Conservation (phyloP, 169 alveolate genomes). For the Eimeria acervulina region DNA sequence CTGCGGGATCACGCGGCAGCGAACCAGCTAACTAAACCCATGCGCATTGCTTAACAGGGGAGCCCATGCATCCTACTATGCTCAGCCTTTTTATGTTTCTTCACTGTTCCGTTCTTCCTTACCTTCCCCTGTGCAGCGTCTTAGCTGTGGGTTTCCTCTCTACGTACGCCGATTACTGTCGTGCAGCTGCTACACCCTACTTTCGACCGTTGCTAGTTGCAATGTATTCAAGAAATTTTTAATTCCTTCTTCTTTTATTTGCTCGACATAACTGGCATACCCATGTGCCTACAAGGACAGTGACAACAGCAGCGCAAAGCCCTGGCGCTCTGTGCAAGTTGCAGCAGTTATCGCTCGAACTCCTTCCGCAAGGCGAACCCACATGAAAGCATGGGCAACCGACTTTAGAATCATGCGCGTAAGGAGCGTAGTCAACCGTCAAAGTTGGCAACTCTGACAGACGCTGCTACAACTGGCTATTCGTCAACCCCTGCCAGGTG, state of each 20-base stretch:
- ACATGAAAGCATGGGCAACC: neutral
- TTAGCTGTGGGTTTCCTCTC: neutral
- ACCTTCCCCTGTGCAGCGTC: neutral
- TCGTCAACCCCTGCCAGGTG: neutral
- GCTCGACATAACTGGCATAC: neutral
- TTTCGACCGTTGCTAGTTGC: too few species aligned
- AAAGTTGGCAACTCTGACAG: neutral
- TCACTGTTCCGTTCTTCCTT: neutral
- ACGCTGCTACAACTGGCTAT: neutral
- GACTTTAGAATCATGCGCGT: neutral
- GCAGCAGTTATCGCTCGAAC: too few species aligned
- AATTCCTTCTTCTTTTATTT: too few species aligned
- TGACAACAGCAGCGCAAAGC: neutral
- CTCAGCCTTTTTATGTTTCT: neutral
- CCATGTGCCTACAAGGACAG: neutral
- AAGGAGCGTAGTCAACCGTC: neutral
- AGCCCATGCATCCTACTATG: neutral
- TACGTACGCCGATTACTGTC: neutral
- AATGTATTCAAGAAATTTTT: too few species aligned
- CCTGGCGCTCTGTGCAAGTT: too few species aligned
- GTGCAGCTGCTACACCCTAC: neutral
- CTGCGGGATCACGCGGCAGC: neutral
- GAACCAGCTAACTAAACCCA: neutral
- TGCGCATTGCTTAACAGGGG: neutral
- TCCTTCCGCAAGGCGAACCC: neutral